Evolutionary conservation across 257 asterid genomes (phyloP), one percentile per base, ranked within the genome.

Genomic region (Solanum peruvianum): DNA sequence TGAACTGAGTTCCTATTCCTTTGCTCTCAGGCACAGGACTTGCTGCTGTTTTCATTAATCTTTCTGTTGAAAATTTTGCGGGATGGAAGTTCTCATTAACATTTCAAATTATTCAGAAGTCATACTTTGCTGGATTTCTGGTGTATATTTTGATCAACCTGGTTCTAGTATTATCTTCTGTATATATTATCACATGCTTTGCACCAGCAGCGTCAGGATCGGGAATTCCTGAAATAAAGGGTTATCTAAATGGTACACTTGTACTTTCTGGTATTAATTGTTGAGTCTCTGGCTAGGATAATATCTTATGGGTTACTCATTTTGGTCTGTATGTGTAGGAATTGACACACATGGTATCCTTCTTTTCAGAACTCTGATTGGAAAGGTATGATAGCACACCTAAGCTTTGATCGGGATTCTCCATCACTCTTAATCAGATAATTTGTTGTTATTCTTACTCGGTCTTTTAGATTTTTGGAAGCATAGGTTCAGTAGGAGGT

Each of bases 131-230:
- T 14, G 99, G 99, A 78, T 97, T 92, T 92, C 82, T 96, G 90
- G 94, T 97, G 87, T 96, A 97, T 89, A 91, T 88, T 72, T 90
- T 92, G 86, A 93, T 96, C 94, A 97, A 97, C 93, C 90, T 97
- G 97, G 98, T 93, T 75, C 89, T 97, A 83, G 99, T 96, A 82
- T 89, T 95, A 86, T 97, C 99, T 88, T 97, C 98, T 84, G 99
- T 93, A 76, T 96, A 88, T 91, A 97, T 97, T 78, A 77, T 97
- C 82, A 97, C 99, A 27, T 90, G 90, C 20, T 97, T 95, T 88
- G 97, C 99, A 85, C 99, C 99, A 91, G 99, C 95, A 86, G 99
- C 99, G 33, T 96, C 99, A 11, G 99, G 99, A 86, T 97, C 99
- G 39, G 99, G 99, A 88, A 97, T 97, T 87, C 99, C 99, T 85